A percentile compares a stretch with the other conserved stretches of the same genome.
phyloP scores from a whole-genome alignment of 2,329 filamentous ascomycete species.

The Thelonectria olida region DNA sequence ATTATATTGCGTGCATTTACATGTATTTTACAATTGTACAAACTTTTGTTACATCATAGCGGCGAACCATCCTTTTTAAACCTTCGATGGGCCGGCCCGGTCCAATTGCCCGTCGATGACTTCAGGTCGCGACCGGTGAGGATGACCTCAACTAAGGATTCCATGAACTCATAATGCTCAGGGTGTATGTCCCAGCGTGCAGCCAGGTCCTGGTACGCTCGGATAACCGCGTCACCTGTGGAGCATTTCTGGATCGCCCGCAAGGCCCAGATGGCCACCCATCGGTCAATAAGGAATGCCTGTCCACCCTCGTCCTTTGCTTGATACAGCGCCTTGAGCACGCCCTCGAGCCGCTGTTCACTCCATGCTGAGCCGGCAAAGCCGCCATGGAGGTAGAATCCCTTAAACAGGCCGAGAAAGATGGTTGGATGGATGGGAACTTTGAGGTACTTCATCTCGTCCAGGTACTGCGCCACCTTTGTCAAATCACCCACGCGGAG shows the following conservation, averaged over 20 bases:
- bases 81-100: slow-evolving; percentile 33
- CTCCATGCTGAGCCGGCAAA: slow-evolving; percentile 75
- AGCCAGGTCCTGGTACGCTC: slow-evolving; percentile 62
- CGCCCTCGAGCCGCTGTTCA: slow-evolving; percentile 69
- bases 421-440: slow-evolving; percentile 78
- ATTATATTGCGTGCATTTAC: slow-evolving; percentile 7
- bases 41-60: slow-evolving; percentile 37
- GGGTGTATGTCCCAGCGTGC: slow-evolving; percentile 56
- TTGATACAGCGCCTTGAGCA: slow-evolving; percentile 72
- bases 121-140: slow-evolving; percentile 47
- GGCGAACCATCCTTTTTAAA: slow-evolving; percentile 41
- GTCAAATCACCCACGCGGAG: slow-evolving; percentile 74
- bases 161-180: slow-evolving; percentile 56
- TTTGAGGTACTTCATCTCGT: slow-evolving; percentile 79
- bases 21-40: slow-evolving; percentile 39
- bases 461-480: slow-evolving; percentile 74
- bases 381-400: slow-evolving; percentile 79
- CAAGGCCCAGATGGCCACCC: slow-evolving; percentile 69
- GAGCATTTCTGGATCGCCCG: slow-evolving; percentile 71
- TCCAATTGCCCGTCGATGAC: slow-evolving; percentile 37
- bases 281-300: slow-evolving; percentile 63
- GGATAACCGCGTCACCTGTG: slow-evolving; percentile 59
- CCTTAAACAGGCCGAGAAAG: slow-evolving; percentile 84
- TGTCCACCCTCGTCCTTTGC: slow-evolving; percentile 58
- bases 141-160: slow-evolving; percentile 55